These are phyloP conservation scores for Ceratocystis diversiconidia DNA, from an alignment of 2,329 filamentous ascomycete genomes.

Conservation along the genomic window DNA sequence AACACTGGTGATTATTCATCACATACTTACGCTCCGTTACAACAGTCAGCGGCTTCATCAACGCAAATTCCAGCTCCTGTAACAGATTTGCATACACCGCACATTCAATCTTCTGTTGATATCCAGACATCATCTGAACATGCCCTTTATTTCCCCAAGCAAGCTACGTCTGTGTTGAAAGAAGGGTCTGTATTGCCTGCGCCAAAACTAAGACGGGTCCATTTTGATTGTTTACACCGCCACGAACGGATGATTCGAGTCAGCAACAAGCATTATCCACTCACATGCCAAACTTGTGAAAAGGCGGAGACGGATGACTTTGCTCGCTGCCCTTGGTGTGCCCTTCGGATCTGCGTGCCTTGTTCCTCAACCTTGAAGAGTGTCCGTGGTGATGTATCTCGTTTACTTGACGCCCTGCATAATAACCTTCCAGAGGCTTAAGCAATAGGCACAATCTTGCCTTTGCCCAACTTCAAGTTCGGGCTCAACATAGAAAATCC, in stretches of 20 bases:
- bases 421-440: background rate
- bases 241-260: constrained; percentile 37
- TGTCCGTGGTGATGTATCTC: constrained; percentile 30
- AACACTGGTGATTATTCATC: background rate
- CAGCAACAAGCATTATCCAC: constrained; percentile 35
- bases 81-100: background rate
- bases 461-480: background rate
- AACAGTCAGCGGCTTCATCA: background rate
- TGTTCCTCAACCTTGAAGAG: constrained; percentile 32
- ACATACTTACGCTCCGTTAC: background rate
- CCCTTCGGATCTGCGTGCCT: constrained; percentile 36
- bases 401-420: background rate
- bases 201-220: constrained; percentile 31
- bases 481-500: background rate
- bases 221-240: constrained; percentile 34
- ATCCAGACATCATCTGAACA: constrained; percentile 24
- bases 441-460: background rate
- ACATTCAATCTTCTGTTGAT: background rate
- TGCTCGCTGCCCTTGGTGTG: constrained; percentile 37
- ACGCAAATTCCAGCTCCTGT: no score
- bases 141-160: constrained; percentile 28
- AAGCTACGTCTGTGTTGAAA: background rate
- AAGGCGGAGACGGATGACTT: constrained; percentile 27
- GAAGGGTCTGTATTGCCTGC: constrained; percentile 29
- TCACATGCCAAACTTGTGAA: constrained; percentile 39